Evolutionary conservation across 2,329 filamentous ascomycete genomes (phyloP), one percentile per base, ranked within the genome.

Genomic region (Pseudovirgaria hyperparasitica): DNA sequence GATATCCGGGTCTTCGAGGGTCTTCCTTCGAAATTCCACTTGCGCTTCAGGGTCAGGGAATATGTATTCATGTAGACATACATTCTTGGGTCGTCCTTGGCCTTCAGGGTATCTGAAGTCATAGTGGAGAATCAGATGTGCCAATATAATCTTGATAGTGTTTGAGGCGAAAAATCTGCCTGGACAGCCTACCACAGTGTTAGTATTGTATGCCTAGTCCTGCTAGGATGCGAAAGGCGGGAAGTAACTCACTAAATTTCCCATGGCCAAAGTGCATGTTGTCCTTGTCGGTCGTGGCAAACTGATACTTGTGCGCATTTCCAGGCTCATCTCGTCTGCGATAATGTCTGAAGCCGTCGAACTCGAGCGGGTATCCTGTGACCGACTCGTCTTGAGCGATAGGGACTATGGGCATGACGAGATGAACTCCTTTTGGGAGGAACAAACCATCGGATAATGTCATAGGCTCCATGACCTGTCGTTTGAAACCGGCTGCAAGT

Each of bases 381-480:
- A 19, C 18, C 14, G 25, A 9, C n/a, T n/a, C n/a, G 18, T 34
- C 36, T 9, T 23, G 27, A 16, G 29, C 19, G 7, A 39, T 28
- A 12, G 27, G 22, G 9, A 18, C 15, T 9, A 27, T 26, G 7
- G 35, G 23, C 18, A 23, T 36, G 19, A 31, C 33, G n/a, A 39
- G 22, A 11, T 21, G 19, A 6, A 22, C 29, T 5, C 32, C 35
- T 16, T 12, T 15, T 9, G 37, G 33, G 13, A 39, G 32, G 12
- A 25, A 19, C 7, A 29, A 33, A 19, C 37, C 37, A 21, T 39
- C 35, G n/a, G 27, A 22, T 11, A 39, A 25, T 5, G 26, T 32
- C 12, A 38, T 32, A 13, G 22, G 16, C 17, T 17, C 23, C 4
- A 34, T 14, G 5, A 31, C 33, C 6, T 30, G 8, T 6, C 35